A percentile compares a stretch with the other conserved stretches of the same genome.
phyloP scores from a whole-genome alignment of 73 alveolate species.

The Tetrahymena thermophila region DNA sequence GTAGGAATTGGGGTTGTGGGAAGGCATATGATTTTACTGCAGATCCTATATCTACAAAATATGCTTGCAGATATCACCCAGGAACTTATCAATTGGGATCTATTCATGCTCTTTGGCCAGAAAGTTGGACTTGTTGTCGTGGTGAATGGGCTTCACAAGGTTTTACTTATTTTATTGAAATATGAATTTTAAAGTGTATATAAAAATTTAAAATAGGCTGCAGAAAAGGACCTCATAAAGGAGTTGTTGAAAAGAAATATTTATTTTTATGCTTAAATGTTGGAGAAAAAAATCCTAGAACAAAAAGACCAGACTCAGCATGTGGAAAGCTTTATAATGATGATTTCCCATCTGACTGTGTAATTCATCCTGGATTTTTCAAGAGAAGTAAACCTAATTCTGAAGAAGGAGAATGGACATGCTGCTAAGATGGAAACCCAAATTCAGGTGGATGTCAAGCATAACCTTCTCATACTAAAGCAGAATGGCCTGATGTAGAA shows the following conservation, averaged over 20 bases:
- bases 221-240: constrained; percentile 78
- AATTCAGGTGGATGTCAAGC: constrained; percentile 59
- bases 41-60: constrained; percentile 50
- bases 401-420: constrained; percentile 74
- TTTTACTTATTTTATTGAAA: not conserved
- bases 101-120: constrained; percentile 97
- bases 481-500: constrained; percentile 93
- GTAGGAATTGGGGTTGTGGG: constrained; percentile 83
- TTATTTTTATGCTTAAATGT: constrained; percentile 78
- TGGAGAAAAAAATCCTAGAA: constrained; percentile 78
- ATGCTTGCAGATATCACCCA: constrained; percentile 87
- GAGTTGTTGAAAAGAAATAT: constrained; percentile 69
- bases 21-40: constrained; percentile 67
- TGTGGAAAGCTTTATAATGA: constrained; percentile 84
- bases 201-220: constrained; percentile 52
- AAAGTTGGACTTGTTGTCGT: constrained; percentile 98
- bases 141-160: constrained; percentile 88
- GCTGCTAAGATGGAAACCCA: constrained; percentile 71
- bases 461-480: constrained; percentile 71
- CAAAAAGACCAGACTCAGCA: constrained; percentile 81
- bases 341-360: constrained; percentile 64
- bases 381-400: constrained; percentile 32
- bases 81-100: constrained; percentile 96
- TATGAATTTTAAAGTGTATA: not conserved
- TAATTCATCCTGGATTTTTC: constrained; percentile 79